Conservation (phyloP, 257 asterid genomes). For the Striga asiatica region DNA sequence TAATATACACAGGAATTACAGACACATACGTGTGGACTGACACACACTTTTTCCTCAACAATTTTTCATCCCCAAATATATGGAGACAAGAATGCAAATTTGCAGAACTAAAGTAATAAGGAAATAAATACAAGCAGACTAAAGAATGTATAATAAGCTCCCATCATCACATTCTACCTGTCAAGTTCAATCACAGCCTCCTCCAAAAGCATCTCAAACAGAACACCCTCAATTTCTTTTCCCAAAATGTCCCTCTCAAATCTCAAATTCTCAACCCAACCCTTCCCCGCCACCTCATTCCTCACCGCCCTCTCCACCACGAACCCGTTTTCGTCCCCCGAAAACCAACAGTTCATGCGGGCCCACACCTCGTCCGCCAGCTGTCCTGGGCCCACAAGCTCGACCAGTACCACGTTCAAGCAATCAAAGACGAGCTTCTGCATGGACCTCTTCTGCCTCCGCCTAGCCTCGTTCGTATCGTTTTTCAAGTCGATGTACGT, state of each 20-base stretch:
- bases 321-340: conserved; percentile 32
- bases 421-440: conserved; percentile 80
- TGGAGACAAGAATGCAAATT: too few relatives aligned
- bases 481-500: conserved; percentile 45
- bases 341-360: conserved; percentile 45
- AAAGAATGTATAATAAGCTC: too few relatives aligned
- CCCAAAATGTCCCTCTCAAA: conserved; percentile 49
- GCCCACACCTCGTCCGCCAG: conserved; percentile 55
- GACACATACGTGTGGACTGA: too few relatives aligned
- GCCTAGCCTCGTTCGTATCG: conserved; percentile 51
- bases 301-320: conserved; percentile 57
- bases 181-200: conserved; percentile 57
- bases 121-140: too few relatives aligned
- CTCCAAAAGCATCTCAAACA: conserved; percentile 60
- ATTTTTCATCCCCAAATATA: too few relatives aligned
- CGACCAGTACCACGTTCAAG: conserved; percentile 54
- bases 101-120: too few relatives aligned
- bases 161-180: conserved; percentile 31
- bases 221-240: conserved; percentile 47
- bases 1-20: too few relatives aligned
- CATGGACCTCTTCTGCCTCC: conserved; percentile 64
- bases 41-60: too few relatives aligned
- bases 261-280: conserved; percentile 49
- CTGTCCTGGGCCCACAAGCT: conserved; percentile 19
- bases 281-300: conserved; percentile 59